Percentiles rank a stretch among this genome's conserved stretches.
phyloP scores from a whole-genome alignment of 331 rosid species.

The Cydonia oblonga region DNA sequence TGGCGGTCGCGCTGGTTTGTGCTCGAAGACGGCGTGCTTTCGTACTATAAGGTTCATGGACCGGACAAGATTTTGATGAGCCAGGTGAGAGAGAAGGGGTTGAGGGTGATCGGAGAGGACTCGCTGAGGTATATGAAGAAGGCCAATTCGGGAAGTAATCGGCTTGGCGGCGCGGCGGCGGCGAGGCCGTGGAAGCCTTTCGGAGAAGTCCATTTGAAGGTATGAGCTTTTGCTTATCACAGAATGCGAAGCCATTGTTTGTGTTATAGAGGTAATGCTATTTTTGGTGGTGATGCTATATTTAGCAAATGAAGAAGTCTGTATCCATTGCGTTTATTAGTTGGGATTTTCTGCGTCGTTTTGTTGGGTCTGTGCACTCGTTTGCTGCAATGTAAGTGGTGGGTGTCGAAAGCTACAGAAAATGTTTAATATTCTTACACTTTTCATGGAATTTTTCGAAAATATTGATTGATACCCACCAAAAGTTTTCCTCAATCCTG shows the following conservation, averaged over 20 bases:
- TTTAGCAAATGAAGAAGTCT: neutral
- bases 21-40: conserved; percentile 92
- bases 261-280: neutral
- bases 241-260: neutral
- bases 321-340: no score
- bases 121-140: conserved; percentile 60
- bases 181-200: conserved; percentile 70
- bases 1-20: conserved; percentile 96
- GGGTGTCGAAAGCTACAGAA: neutral
- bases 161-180: conserved; percentile 20
- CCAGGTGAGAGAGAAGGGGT: conserved; percentile 66
- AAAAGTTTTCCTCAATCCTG: neutral
- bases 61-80: conserved; percentile 85
- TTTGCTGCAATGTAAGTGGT: neutral
- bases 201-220: conserved; percentile 96
- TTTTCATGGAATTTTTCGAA: neutral
- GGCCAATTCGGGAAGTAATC: conserved; percentile 58
- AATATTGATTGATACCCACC: neutral
- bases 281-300: neutral
- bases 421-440: neutral
- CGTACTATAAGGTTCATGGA: conserved; percentile 92
- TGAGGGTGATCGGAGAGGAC: conserved; percentile 81
- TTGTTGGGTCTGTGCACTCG: neutral
- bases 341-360: neutral
- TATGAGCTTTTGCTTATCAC: conserved; percentile 24